Base-by-base conservation (phyloP, 805 yeast species). In the Zygosaccharomyces siamensis region DNA sequence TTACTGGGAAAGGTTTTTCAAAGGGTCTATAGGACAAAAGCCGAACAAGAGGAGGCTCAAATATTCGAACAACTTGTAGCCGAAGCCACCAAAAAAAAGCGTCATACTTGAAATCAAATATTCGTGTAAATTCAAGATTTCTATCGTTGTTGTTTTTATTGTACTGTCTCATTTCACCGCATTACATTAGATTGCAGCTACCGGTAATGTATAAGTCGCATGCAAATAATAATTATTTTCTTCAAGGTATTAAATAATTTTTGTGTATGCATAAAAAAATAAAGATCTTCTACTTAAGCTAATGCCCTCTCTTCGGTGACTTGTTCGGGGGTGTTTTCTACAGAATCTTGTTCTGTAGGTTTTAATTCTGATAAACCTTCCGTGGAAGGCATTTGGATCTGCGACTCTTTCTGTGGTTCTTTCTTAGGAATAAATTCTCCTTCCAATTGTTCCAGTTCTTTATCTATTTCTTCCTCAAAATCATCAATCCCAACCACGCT, bases 21-120 rank as follows among this genome's bases (percentile, higher is more conserved):
- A 20, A 68, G 72, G 26, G 77, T 83, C 0, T 72, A 76, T 43
- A 74, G 95, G 65, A 77, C 84, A 6, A 79, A 81, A 51, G 80
- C 73, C 31, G 90, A 85, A 60, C 88, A 79, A 49, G 86, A 80
- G 59, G 93, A 85, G 56, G 88, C 88, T 2, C 79, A 85, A 54
- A 75, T 86, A 7, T 86, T 86, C 60, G 95, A 86, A 67, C 86
- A 84, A 52, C 68, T 84, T 46, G 83, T 81, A 3, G 74, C 75
- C 2, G 82, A 79, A 52, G 73, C 80, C 11, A 68, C 70, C 1
- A 73, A 76, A 61, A 75, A 77, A 59, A 72, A 69, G 45, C 54
- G 47, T 21, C 52, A 55, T 31, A 27, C 56, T 47, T 49, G 58
- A 36, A 30, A 33, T 35, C 31, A 30, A 20, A 33, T 31, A 41